These are phyloP conservation scores for Trichoderma simmonsii DNA, from an alignment of 2,329 filamentous ascomycete species.

Conservation along the genomic window DNA sequence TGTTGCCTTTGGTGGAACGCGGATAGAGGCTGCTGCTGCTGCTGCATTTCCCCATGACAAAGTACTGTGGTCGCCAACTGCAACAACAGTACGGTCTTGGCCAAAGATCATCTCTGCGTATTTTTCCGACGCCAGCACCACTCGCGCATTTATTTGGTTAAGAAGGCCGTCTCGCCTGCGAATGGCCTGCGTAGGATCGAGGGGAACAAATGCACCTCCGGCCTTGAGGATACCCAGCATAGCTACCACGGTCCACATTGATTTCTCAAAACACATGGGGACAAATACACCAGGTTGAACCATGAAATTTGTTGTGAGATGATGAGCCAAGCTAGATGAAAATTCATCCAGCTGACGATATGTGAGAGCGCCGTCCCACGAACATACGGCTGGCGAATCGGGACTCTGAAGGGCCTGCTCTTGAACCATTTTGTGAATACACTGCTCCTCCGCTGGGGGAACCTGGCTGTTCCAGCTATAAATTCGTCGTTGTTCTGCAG, in stretches of 20 bases:
- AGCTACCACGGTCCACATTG: constrained; percentile 29
- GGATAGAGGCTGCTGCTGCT: too few species aligned
- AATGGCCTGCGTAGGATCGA: not conserved
- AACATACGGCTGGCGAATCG: constrained; percentile 20
- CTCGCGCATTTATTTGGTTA: not conserved
- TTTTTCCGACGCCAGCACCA: too few species aligned
- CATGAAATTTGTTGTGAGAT: too few species aligned
- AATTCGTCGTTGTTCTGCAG: too few species aligned
- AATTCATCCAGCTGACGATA: constrained; percentile 23
- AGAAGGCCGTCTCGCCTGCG: not conserved
- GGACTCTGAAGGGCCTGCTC: not conserved
- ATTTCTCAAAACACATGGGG: constrained; percentile 35
- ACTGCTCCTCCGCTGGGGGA: too few species aligned
- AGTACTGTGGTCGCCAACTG: too few species aligned
- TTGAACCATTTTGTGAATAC: too few species aligned
- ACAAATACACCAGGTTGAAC: constrained; percentile 20
- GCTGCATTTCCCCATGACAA: too few species aligned
- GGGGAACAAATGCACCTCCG: constrained; percentile 22
- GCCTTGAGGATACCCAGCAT: constrained; percentile 33
- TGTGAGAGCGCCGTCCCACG: constrained; percentile 25
- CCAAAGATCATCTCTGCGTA: too few species aligned
- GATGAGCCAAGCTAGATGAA: too few species aligned
- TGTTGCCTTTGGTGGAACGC: not conserved
- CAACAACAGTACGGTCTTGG: too few species aligned
- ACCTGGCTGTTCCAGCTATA: too few species aligned